These are phyloP conservation scores for Anaeramoeba ignava DNA, from an alignment of 78 protist species.

Conservation along the genomic window DNA sequence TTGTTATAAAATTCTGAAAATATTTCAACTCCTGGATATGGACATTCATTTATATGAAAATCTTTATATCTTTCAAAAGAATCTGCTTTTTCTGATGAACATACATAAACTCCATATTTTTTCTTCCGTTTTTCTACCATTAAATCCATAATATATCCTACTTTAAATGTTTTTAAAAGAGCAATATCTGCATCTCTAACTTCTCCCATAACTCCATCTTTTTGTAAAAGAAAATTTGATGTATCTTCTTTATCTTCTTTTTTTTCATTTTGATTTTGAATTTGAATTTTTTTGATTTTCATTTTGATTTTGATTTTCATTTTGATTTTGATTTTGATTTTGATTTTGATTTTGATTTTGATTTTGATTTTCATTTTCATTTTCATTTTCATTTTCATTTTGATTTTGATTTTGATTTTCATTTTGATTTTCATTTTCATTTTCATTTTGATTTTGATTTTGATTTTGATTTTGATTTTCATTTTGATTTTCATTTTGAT, in stretches of 20 bases:
- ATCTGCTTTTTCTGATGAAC: background rate
- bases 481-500: background rate
- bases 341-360: background rate
- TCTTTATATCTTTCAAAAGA: background rate
- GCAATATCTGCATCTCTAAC: background rate
- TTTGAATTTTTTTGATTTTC: background rate
- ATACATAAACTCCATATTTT: background rate
- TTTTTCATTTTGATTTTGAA: background rate
- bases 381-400: background rate
- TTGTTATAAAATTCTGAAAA: background rate
- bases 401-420: background rate
- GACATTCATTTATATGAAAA: background rate
- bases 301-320: background rate
- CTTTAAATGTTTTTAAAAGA: background rate
- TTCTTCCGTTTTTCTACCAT: background rate
- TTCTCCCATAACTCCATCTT: background rate
- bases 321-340: background rate
- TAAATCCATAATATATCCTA: background rate
- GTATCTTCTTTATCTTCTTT: background rate
- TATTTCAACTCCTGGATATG: background rate
- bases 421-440: background rate
- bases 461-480: background rate
- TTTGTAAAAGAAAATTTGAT: too few species aligned
- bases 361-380: background rate
- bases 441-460: background rate